phyloP scores from a whole-genome alignment of 1,139 yeast genomes.

The Diutina catenulata region DNA sequence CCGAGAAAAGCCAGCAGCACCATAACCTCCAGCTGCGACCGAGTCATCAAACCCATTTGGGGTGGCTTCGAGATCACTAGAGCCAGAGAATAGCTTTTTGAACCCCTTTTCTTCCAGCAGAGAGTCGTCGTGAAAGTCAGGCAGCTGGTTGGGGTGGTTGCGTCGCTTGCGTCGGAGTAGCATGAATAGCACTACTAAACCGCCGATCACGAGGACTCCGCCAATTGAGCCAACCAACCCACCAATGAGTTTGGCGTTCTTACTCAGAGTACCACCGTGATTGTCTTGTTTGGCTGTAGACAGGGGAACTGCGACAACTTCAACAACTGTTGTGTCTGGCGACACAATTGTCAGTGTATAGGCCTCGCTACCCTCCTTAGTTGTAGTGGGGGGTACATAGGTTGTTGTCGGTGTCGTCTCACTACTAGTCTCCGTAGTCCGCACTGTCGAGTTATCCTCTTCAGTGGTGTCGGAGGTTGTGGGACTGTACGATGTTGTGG shows the following conservation, averaged over 20 bases:
- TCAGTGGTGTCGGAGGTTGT: no score
- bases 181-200: slow-evolving; percentile 24
- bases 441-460: no score
- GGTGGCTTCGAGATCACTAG: not conserved
- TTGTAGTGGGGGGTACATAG: not conserved
- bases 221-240: slow-evolving; percentile 39
- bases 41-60: slow-evolving; percentile 11
- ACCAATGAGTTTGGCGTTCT: slow-evolving; percentile 31
- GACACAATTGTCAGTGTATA: slow-evolving; percentile 14
- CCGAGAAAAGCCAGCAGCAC: slow-evolving; percentile 14
- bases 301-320: slow-evolving; percentile 30
- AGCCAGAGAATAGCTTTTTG: slow-evolving; percentile 19
- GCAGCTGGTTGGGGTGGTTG: slow-evolving; percentile 29
- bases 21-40: slow-evolving; percentile 10
- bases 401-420: no score
- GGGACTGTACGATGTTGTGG: no score
- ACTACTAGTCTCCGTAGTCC: no score
- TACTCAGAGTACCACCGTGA: slow-evolving; percentile 11
- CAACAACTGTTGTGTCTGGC: slow-evolving; percentile 31
- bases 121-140: slow-evolving; percentile 28
- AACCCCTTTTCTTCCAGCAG: slow-evolving; percentile 14
- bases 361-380: not conserved
- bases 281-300: slow-evolving; percentile 7
- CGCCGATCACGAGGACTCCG: slow-evolving; percentile 31
- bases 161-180: slow-evolving; percentile 23